Conservation (phyloP, 371 early-diverging fungal species). For the Mucor plumbeus region DNA sequence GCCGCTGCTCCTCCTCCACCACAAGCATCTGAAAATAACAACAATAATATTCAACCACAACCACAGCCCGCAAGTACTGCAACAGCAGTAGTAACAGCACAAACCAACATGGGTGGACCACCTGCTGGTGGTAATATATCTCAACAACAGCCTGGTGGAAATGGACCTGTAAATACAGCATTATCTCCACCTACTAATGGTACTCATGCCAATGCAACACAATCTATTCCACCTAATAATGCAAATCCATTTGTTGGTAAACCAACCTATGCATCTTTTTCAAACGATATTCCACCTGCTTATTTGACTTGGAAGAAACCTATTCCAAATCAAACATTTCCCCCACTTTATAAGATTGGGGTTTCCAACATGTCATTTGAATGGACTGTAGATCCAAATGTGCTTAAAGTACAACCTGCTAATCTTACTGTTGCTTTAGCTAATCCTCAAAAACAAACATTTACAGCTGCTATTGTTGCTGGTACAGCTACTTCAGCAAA, state of each 20-base stretch:
- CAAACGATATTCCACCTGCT: conserved; percentile 48
- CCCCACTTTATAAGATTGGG: conserved; percentile 51
- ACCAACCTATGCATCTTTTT: conserved; percentile 44
- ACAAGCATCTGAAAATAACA: conserved; percentile 9
- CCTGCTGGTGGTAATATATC: conserved; percentile 12
- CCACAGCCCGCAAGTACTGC: conserved; percentile 19
- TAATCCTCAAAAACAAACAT: conserved; percentile 50
- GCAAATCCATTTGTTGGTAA: conserved; percentile 46
- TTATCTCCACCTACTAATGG: conserved; percentile 24
- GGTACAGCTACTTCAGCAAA: conserved; percentile 51
- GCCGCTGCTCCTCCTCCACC: not conserved
- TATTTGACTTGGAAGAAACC: conserved; percentile 58
- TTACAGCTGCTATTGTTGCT: conserved; percentile 41
- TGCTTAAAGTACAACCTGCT: conserved; percentile 46
- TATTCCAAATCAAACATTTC: conserved; percentile 48
- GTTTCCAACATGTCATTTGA: conserved; percentile 50
- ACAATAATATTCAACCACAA: conserved; percentile 7
- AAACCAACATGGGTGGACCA: conserved; percentile 17
- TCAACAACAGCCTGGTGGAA: conserved; percentile 22
- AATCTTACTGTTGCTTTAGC: conserved; percentile 52
- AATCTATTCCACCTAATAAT: conserved; percentile 30
- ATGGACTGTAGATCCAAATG: conserved; percentile 47
- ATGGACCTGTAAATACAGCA: conserved; percentile 15
- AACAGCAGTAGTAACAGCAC: conserved; percentile 23
- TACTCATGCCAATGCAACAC: conserved; percentile 36